phyloP scores from a whole-genome alignment of 2,329 filamentous ascomycete genomes.

The Pseudogymnoascus sp. region DNA sequence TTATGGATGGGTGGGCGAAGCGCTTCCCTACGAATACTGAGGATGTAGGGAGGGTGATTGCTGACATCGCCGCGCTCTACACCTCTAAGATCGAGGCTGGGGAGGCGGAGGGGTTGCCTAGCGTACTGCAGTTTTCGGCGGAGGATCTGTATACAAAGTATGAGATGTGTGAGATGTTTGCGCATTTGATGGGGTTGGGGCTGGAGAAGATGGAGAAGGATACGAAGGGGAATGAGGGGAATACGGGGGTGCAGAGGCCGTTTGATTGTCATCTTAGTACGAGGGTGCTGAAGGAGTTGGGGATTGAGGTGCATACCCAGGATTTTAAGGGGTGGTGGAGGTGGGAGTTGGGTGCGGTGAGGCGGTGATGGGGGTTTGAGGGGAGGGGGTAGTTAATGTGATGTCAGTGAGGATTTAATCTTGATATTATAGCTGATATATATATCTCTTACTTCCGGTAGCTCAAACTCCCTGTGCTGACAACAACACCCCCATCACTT shows the following conservation, averaged over 20 bases:
- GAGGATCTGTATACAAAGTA: slow-evolving; percentile 86
- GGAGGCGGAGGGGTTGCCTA: slow-evolving; percentile 43
- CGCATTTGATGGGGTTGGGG: slow-evolving; percentile 68
- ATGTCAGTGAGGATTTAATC: not conserved
- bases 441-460: not conserved
- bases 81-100: not conserved
- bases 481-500: no score
- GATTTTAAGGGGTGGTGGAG: slow-evolving; percentile 79
- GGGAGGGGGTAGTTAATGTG: not conserved
- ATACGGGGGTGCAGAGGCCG: slow-evolving; percentile 64
- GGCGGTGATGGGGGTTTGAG: slow-evolving; percentile 17
- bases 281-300: slow-evolving; percentile 59
- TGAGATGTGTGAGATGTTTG: slow-evolving; percentile 72
- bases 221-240: slow-evolving; percentile 62
- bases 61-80: slow-evolving; percentile 49
- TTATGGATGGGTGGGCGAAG: slow-evolving; percentile 80
- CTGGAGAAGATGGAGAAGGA: slow-evolving; percentile 60
- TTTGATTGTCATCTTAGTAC: slow-evolving; percentile 87
- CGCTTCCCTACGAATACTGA: slow-evolving; percentile 85
- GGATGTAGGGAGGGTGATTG: slow-evolving; percentile 64
- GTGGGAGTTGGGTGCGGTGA: slow-evolving; percentile 49
- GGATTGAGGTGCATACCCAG: slow-evolving; percentile 63
- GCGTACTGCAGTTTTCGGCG: slow-evolving; percentile 73
- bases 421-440: not conserved
- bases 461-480: no score